Evolutionary conservation across 192 early-diverging fungal species (phyloP), one percentile per base, ranked within the genome.

Genomic region (Obelidium mucronatum): DNA sequence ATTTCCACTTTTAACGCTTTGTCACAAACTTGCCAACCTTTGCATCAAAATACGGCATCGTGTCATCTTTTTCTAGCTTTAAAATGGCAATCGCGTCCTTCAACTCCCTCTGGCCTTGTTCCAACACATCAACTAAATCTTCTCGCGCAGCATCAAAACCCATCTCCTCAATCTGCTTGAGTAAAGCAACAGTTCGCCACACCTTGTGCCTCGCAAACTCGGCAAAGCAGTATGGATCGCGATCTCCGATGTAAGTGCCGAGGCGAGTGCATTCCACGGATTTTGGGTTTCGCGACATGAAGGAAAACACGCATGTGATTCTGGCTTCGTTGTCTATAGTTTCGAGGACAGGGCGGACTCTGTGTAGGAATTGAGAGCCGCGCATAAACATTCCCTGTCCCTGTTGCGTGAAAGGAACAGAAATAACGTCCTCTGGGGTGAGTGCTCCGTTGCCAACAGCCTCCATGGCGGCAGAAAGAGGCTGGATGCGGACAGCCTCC

Each of bases 371-470:
- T 30, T 60, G 58, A 30, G 24, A 28, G 13, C 58, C 58, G 58
- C 58, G 58, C 58, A 60, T 60, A 30, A 60, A 60, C 58, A 60
- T 60, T 22, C n/a, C 58, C 30, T 60, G 58, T 1, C 58, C 58
- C 2, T 60, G n/a, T 0, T 31, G 58, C 30, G 58, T 24, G 30
- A 60, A 60, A 31, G n/a, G 17, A 0, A 60, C 31, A 31, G 22
- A 13, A 22, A 60, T 31, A 60, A 60, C 58, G 1, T 60, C 58
- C 31, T 60, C n/a, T 22, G 58, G 24, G 2, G 58, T 31, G 11
- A 51, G n/a, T 15, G 48, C 13, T 51, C 48, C n/a, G 11, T 11
- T 15, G 31, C 58, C 30, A 31, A 60, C 2, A 13, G 22, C 31
- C n/a, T 60, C 58, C 58, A 60, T 60, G 58, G 58, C 58, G 1